phyloP scores from a whole-genome alignment of 2,329 filamentous ascomycete genomes.

The Alternaria incomplexa region DNA sequence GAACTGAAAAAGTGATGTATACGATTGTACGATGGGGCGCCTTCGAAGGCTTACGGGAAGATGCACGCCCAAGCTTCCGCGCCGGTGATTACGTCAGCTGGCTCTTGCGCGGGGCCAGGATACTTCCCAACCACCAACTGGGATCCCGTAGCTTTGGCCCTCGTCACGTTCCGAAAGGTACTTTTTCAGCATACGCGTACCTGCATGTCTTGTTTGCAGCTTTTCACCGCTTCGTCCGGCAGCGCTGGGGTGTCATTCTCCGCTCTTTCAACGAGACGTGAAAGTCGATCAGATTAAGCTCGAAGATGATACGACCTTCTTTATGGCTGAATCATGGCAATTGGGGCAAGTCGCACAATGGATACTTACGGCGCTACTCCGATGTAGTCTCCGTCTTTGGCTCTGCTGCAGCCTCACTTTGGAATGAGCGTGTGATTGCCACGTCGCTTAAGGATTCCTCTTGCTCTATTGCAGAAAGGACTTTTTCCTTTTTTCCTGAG shows the following conservation, averaged over 20 bases:
- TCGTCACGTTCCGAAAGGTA: neutral
- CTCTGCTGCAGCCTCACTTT: conserved; percentile 10
- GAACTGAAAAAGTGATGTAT: neutral
- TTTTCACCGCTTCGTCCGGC: neutral
- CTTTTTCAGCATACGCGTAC: neutral
- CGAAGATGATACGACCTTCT: conserved; percentile 11
- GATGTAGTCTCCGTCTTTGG: neutral
- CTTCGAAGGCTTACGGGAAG: neutral
- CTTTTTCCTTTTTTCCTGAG: neutral
- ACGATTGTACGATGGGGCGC: neutral
- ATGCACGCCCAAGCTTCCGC: neutral
- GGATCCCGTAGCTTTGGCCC: neutral
- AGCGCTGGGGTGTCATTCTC: neutral
- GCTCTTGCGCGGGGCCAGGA: neutral
- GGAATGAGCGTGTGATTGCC: conserved; percentile 1
- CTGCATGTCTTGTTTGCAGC: neutral
- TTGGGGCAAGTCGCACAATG: conserved; percentile 15
- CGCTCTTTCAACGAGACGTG: conserved; percentile 10
- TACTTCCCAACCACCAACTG: neutral
- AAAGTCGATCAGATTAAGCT: conserved; percentile 10
- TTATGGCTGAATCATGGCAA: conserved; percentile 18
- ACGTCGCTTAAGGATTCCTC: neutral
- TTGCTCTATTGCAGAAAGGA: neutral
- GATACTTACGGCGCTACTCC: conserved; percentile 19
- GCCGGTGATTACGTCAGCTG: neutral